Evolutionary conservation across 192 early-diverging fungal species (phyloP), one percentile per base, ranked within the genome.

Genomic region (Umbelopsis sp.): DNA sequence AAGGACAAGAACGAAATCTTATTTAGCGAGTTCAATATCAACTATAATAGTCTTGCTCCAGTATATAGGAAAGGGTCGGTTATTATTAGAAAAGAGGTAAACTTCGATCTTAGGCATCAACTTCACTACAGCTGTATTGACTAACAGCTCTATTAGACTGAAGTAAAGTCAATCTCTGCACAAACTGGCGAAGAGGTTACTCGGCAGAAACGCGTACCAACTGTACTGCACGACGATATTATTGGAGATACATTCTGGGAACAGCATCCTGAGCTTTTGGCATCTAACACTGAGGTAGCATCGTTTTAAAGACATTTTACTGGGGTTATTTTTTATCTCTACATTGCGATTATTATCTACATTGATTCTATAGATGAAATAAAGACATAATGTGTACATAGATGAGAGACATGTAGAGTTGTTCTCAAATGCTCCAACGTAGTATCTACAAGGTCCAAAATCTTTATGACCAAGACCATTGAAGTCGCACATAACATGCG

Each of bases 1-100:
- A 89, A 87, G 18, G 85, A 91, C 25, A 99, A 99, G 74, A 92
- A 98, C 78, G 96, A 98, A 75, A 83, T 99, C 27, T 77, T 99
- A 7, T 97, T 94, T 71, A 84, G 84, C 27, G 74, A 90, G 44
- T 97, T 88, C 76, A 85, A 87, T 64, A 91, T 94, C 71, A 99
- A 99, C 80, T 99, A 98, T 80, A 93, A 90, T 79, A 85, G 89
- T 33, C 74, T 94, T 45, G 87, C 87, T 4, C 87, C 89, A 12
- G 89, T 96, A n/a, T 96, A 86, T 76, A 85, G 91, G 68, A 98
- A 97, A 80, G 97, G 97, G 13, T 91, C 89, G 35, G 89, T 93
- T 0, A 75, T 98, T 20, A 76, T 91, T 58, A 86, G 92, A 41
- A 80, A 89, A 65, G 78, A 81, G 67, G 78, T 87, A 83, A 69